Evolutionary conservation across 108 stramenopile species (phyloP).

Genomic region (Seminavis robusta): DNA sequence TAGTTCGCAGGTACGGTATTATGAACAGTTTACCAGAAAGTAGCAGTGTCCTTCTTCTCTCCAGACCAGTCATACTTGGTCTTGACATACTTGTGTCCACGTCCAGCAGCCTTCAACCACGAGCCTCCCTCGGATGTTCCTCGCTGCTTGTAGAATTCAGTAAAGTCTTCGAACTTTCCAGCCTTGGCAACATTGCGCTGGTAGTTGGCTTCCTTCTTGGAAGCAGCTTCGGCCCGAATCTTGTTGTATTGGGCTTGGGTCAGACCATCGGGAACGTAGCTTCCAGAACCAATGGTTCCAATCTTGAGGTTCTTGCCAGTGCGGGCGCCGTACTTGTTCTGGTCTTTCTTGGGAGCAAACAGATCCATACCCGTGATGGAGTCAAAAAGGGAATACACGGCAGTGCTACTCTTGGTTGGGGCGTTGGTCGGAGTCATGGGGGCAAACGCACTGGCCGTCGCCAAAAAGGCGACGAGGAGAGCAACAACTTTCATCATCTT

Average conservation of each 20-base stretch:
- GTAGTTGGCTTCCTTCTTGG: conserved; percentile 56
- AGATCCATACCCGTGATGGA: conserved; percentile 52
- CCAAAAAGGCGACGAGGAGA: conserved; percentile 62
- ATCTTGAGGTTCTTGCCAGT: conserved; percentile 43
- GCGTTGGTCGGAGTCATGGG: conserved; percentile 34
- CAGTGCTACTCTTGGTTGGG: conserved; percentile 18
- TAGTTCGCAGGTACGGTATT: too few relatives aligned
- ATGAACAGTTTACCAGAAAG: too few relatives aligned
- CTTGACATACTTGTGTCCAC: conserved; percentile 64
- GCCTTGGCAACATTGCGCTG: conserved; percentile 60
- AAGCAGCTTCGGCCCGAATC: conserved; percentile 39
- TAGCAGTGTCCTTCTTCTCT: conserved; percentile 4
- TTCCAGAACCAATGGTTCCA: conserved; percentile 39
- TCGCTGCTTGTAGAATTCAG: conserved; percentile 58
- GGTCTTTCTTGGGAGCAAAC: conserved; percentile 42
- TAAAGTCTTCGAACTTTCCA: conserved; percentile 58
- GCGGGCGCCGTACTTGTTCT: conserved; percentile 70
- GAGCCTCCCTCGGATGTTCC: conserved; percentile 43
- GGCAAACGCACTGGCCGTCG: conserved; percentile 74
- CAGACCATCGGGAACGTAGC: conserved; percentile 66
- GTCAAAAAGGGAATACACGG: conserved; percentile 23
- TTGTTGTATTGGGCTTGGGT: conserved; percentile 37
- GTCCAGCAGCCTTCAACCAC: conserved; percentile 44
- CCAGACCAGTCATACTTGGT: conserved; percentile 73
- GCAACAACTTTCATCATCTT: conserved; percentile 81